phyloP scores from a whole-genome alignment of 345 rosid species.

The Salix arbutifolia region DNA sequence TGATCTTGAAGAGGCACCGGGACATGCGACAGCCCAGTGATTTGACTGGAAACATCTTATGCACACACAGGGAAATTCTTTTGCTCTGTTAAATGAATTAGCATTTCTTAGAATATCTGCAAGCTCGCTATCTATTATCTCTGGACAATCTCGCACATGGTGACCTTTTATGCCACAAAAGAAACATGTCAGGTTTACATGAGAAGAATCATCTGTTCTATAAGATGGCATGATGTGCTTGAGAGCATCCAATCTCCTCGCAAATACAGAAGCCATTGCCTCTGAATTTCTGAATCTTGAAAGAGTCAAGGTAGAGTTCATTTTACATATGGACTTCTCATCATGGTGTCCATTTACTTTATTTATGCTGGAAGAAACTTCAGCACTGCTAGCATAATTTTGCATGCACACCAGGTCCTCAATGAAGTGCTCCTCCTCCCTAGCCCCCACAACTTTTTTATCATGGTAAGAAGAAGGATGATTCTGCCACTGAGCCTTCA shows the following conservation, averaged over 20 bases:
- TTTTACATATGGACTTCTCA: conserved; percentile 22
- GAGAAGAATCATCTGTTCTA: conserved; percentile 30
- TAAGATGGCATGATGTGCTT: conserved; percentile 43
- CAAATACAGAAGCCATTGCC: conserved; percentile 60
- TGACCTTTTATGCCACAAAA: conserved; percentile 76
- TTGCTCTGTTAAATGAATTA: conserved; percentile 32
- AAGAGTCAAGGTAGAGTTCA: conserved; percentile 31
- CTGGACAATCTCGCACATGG: conserved; percentile 51
- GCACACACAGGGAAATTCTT: conserved; percentile 46
- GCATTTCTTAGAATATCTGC: conserved; percentile 45
- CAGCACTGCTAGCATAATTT: conserved; percentile 19
- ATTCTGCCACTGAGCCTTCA: conserved; percentile 16
- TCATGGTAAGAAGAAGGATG: conserved; percentile 14
- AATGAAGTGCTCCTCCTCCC: conserved; percentile 14
- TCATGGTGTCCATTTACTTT: conserved; percentile 25
- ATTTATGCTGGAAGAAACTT: conserved; percentile 32
- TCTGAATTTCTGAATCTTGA: conserved; percentile 46
- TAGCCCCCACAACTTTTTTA: conserved; percentile 14
- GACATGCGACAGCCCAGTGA: conserved; percentile 84
- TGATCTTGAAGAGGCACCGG: conserved; percentile 30
- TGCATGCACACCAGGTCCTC: conserved; percentile 16
- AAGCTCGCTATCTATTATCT: conserved; percentile 57
- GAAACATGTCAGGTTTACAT: conserved; percentile 42
- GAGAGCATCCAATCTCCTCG: conserved; percentile 70
- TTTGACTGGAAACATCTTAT: conserved; percentile 61